Evolutionary conservation across 495 filamentous ascomycete genomes (phyloP).

Genomic region (Penicillium soppii): DNA sequence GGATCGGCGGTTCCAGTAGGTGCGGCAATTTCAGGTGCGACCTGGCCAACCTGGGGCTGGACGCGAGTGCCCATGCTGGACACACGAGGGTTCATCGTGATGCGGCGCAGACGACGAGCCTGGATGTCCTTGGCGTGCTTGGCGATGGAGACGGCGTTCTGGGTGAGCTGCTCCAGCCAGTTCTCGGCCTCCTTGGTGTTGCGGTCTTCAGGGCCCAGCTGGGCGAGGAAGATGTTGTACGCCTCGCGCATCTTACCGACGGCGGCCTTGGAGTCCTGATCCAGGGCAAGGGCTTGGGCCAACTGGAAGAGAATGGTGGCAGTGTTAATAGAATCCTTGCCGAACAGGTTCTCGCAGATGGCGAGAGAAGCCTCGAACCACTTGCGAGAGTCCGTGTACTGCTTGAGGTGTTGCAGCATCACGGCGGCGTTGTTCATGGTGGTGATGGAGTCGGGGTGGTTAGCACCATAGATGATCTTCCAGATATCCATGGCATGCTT

Average conservation of each 20-base stretch:
- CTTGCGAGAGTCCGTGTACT: slow-evolving; percentile 84
- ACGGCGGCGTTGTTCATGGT: slow-evolving; percentile 98
- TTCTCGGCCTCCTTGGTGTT: slow-evolving; percentile 94
- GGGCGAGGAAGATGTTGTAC: slow-evolving; percentile 86
- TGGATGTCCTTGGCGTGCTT: slow-evolving; percentile 88
- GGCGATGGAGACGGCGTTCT: slow-evolving; percentile 88
- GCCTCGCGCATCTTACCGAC: slow-evolving; percentile 92
- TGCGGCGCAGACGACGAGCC: slow-evolving; percentile 62
- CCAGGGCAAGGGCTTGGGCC: slow-evolving; percentile 88
- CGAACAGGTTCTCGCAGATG: slow-evolving; percentile 84
- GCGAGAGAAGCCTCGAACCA: slow-evolving; percentile 95
- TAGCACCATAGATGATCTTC: slow-evolving; percentile 92
- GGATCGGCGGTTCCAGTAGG: slow-evolving; percentile 24
- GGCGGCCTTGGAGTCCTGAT: slow-evolving; percentile 86
- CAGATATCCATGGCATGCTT: slow-evolving; percentile 92
- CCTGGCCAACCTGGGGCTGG: slow-evolving; percentile 56
- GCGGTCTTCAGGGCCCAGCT: slow-evolving; percentile 82
- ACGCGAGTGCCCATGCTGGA: slow-evolving; percentile 49
- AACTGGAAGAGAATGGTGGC: slow-evolving; percentile 98
- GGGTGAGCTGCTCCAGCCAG: slow-evolving; percentile 95
- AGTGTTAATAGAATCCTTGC: slow-evolving; percentile 82
- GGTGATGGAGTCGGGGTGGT: slow-evolving; percentile 96
- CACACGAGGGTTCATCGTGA: slow-evolving; percentile 56
- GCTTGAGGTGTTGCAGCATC: slow-evolving; percentile 93
- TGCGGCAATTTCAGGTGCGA: slow-evolving; percentile 42